Conservation (phyloP, 2,329 filamentous ascomycete species). For the Phialocephala sp. region DNA sequence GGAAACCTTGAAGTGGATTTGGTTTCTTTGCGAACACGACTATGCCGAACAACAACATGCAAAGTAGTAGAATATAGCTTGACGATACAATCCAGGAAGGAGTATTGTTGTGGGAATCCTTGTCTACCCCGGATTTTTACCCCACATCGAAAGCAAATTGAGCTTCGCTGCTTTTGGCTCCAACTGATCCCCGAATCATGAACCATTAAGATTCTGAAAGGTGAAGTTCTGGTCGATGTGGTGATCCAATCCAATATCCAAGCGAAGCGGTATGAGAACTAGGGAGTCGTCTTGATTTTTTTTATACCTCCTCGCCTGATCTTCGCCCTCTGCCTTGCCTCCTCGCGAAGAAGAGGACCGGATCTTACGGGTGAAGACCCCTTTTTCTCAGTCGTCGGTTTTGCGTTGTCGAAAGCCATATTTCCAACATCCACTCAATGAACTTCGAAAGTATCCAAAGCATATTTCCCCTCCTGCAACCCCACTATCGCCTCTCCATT, state of each 20-base stretch:
- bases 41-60: too few relatives aligned
- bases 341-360: background rate
- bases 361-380: too few relatives aligned
- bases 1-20: too few relatives aligned
- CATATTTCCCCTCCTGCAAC: constrained; percentile 20
- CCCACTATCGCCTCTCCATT: constrained; percentile 35
- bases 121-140: background rate
- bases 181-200: background rate
- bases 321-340: background rate
- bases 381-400: background rate
- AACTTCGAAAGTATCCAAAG: constrained; percentile 32
- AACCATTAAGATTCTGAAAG: background rate
- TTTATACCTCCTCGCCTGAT: too few relatives aligned
- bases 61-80: too few relatives aligned
- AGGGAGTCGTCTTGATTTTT: background rate
- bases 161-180: background rate
- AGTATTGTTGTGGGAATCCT: background rate
- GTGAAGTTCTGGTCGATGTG: too few relatives aligned
- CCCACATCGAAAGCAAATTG: background rate
- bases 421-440: constrained; percentile 25
- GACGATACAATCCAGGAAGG: too few relatives aligned
- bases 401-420: background rate
- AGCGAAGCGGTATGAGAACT: background rate
- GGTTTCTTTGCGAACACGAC: background rate
- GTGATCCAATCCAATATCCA: background rate